Evolutionary conservation across 2,329 filamentous ascomycete genomes (phyloP), one percentile per base, ranked within the genome.

Genomic region (Colletotrichum cereale): DNA sequence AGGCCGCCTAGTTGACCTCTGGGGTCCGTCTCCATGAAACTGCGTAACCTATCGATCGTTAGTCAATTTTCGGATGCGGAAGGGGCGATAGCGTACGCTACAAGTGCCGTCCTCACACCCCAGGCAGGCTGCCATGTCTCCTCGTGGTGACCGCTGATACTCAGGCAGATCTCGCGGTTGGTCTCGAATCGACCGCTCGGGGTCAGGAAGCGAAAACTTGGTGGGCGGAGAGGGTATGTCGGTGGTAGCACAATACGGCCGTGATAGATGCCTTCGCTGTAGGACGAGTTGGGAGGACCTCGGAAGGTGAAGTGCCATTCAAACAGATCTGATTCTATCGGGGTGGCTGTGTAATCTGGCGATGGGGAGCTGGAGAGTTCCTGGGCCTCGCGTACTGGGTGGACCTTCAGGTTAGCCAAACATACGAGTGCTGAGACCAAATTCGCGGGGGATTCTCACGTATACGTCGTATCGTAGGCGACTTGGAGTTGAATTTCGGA

Each of bases 221-320:
- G 96, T 1, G 96, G 96, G 1, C 95, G 93, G 3, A 98, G 89
- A 0, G 96, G 96, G 82, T 99, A 99, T 2, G 92, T 90, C 0
- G 95, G 89, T 1, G 96, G 96, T 1, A 99, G 90, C 48, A 95
- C 89, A 80, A 99, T 98, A 78, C 96, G 94, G 69, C 96, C 96
- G 82, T 99, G 96, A 85, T 98, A 99, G 78, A 98, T 89, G 58
- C 96, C 96, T 40, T 87, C 85, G 55, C 90, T 89, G 83, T 95
- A 98, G 47, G 91, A 89, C 0, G 94, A 95, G 40, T 89, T 86
- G 0, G 96, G 96, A 0, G 96, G 95, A 0, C 96, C 96, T 62
- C 92, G 90, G n/a, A 99, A 87, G 0, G 96, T 99, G 84, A 98
- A 99, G 85, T 99, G 96, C 96, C 96, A 99, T 83, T 98, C 95